Evolutionary conservation across 192 early-diverging fungal species (phyloP).

Genomic region (Thamnidium elegans): DNA sequence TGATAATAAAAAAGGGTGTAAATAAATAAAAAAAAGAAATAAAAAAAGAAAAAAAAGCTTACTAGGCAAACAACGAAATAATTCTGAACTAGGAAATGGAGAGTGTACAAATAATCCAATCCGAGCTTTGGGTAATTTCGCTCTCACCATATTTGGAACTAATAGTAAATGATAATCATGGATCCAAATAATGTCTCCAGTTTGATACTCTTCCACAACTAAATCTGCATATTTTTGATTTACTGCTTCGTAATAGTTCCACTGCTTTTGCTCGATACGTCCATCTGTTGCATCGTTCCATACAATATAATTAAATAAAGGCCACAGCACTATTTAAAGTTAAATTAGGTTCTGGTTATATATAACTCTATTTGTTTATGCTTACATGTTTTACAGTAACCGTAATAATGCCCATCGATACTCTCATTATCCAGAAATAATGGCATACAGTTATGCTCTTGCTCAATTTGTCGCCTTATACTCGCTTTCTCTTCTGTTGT

Average conservation of each 20-base stretch:
- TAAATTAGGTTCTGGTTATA: not conserved
- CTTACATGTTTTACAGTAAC: constrained; percentile 92
- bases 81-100: constrained; percentile 94
- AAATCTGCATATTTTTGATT: constrained; percentile 79
- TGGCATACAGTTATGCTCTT: constrained; percentile 55
- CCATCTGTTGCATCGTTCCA: constrained; percentile 79
- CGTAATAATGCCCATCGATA: constrained; percentile 87
- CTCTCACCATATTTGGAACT: constrained; percentile 82
- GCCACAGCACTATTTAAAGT: constrained; percentile 77
- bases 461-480: constrained; percentile 3
- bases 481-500: not conserved
- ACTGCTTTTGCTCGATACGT: constrained; percentile 62
- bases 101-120: constrained; percentile 97
- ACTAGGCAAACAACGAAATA: constrained; percentile 88
- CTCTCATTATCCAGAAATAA: constrained; percentile 74
- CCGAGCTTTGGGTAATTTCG: constrained; percentile 74
- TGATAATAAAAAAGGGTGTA: constrained; percentile 63
- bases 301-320: constrained; percentile 87
- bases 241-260: constrained; percentile 75
- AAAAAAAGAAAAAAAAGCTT: constrained; percentile 52
- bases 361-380: not conserved
- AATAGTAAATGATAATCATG: constrained; percentile 97
- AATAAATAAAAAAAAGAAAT: too few relatives aligned
- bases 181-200: constrained; percentile 85
- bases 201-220: constrained; percentile 66